A percentile compares a stretch with the other conserved stretches of the same genome.
These are phyloP conservation scores for Aspergillus fructus DNA, from an alignment of 2,329 filamentous ascomycete genomes.

Conservation along the genomic window DNA sequence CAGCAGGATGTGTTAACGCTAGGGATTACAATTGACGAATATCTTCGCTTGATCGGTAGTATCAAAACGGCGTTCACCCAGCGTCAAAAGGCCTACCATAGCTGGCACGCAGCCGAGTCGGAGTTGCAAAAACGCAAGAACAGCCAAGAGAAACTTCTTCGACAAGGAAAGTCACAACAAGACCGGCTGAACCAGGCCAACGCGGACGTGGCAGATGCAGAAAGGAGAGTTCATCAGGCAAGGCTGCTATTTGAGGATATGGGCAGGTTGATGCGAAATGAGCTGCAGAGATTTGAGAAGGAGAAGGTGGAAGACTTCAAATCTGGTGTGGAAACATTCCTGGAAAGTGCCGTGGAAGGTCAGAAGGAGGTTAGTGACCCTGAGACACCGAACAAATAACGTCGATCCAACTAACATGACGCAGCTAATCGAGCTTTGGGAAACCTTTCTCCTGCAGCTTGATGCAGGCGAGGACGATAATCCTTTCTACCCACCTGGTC, in stretches of 20 bases:
- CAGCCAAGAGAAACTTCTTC: constrained; percentile 88
- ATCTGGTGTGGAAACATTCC: constrained; percentile 92
- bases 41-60: constrained; percentile 91
- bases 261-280: constrained; percentile 85
- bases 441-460: constrained; percentile 94
- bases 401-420: constrained; percentile 6
- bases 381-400: not conserved
- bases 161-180: constrained; percentile 93
- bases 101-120: constrained; percentile 87
- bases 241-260: constrained; percentile 93
- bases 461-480: constrained; percentile 84
- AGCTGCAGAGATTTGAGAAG: constrained; percentile 89
- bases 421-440: constrained; percentile 87
- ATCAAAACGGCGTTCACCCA: constrained; percentile 92
- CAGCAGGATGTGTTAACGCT: constrained; percentile 95
- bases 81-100: constrained; percentile 91
- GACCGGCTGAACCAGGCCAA: constrained; percentile 89
- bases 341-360: constrained; percentile 94
- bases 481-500: constrained; percentile 42
- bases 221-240: constrained; percentile 88
- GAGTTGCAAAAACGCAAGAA: constrained; percentile 87
- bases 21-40: constrained; percentile 97
- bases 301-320: constrained; percentile 99
- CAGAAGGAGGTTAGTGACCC: constrained; percentile 81
- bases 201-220: constrained; percentile 91